Evolutionary conservation across 495 filamentous ascomycete genomes (phyloP).

Genomic region (Entonaema liquescens): DNA sequence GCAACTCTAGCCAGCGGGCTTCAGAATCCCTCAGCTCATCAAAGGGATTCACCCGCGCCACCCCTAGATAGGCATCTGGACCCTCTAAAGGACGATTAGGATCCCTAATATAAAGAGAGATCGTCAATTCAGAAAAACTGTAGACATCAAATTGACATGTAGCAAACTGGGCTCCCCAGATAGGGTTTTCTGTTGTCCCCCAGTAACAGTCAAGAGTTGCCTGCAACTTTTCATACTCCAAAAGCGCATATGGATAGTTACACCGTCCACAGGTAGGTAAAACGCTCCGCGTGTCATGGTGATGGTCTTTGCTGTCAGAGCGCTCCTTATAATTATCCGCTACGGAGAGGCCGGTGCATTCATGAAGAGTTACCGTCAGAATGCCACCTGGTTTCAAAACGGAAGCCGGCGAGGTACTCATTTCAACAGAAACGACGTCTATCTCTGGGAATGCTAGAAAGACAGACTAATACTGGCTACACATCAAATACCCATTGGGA

Average conservation of each 20-base stretch:
- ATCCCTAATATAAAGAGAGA: background rate
- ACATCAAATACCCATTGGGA: too few species aligned
- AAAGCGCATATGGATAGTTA: background rate
- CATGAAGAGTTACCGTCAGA: background rate
- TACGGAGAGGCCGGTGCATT: background rate
- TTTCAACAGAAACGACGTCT: background rate
- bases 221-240: background rate
- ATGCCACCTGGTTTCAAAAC: background rate
- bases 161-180: background rate
- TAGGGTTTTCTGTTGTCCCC: background rate
- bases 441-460: background rate
- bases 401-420: background rate
- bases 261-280: background rate
- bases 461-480: too few species aligned
- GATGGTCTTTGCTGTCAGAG: background rate
- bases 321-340: background rate
- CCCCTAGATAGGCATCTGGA: background rate
- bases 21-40: background rate
- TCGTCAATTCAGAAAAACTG: background rate
- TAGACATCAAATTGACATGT: background rate
- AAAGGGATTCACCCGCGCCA: background rate
- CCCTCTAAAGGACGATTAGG: background rate
- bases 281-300: background rate
- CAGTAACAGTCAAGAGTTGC: background rate
- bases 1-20: background rate